Conservation (phyloP, 371 early-diverging fungal genomes). For the Zychaea mexicana region DNA sequence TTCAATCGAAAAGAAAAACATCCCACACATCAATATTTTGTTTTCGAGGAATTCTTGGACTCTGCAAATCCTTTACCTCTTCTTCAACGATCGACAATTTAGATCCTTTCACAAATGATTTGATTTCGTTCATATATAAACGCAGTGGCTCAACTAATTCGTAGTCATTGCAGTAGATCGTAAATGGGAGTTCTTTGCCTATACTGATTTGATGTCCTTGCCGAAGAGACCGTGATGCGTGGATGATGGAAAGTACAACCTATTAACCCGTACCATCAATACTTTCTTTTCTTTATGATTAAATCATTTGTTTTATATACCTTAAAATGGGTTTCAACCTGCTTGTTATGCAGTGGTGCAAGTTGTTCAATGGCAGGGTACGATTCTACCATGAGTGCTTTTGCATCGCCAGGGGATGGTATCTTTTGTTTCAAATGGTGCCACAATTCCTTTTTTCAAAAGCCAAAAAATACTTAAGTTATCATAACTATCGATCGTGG, state of each 20-base stretch:
- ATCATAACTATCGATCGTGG: no score
- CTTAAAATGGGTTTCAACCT: constrained; percentile 61
- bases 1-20: neutral
- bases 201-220: constrained; percentile 65
- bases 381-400: constrained; percentile 58
- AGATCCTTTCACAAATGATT: constrained; percentile 50
- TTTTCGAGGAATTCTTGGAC: no score
- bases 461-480: no score
- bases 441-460: constrained; percentile 63
- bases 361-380: constrained; percentile 50
- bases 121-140: constrained; percentile 44
- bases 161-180: constrained; percentile 43
- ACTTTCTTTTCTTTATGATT: neutral
- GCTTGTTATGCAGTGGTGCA: constrained; percentile 32
- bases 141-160: constrained; percentile 35
- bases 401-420: constrained; percentile 15
- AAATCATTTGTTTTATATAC: constrained; percentile 20
- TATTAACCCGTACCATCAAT: constrained; percentile 7
- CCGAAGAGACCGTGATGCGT: constrained; percentile 64
- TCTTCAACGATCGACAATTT: constrained; percentile 22
- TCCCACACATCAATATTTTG: no score
- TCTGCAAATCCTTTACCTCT: constrained; percentile 25
- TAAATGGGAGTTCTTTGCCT: constrained; percentile 52
- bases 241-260: constrained; percentile 59
- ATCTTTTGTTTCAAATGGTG: constrained; percentile 46